Evolutionary conservation across 73 alveolate species (phyloP), one percentile per base, ranked within the genome.

Genomic region (Paramecium pentaurelia): DNA sequence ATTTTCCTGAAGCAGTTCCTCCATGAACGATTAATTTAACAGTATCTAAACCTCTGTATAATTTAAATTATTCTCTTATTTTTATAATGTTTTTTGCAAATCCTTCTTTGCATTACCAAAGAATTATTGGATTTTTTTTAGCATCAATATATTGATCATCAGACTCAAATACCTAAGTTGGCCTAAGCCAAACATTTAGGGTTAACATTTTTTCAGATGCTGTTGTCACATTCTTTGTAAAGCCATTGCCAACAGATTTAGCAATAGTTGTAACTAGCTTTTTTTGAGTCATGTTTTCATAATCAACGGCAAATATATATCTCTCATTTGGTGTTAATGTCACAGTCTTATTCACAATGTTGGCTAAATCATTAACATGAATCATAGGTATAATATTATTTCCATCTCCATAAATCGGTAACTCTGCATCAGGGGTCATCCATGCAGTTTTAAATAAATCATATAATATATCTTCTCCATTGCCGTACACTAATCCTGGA

Each of bases 41-140:
- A 11, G 96, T 94, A 77, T 95, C 95, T 73, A 95, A 51, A 49
- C 97, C 97, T 68, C 97, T 77, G 80, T 95, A 95, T 84, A 95
- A 88, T 75, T 95, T 95, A 83, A 95, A 95, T 93, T 95, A 93
- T 71, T 88, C 92, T 68, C 97, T 95, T 6, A 95, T 84, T 93
- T 93, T 93, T 45, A 93, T 91, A 58, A 95, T 86, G 88, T 95
- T 93, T 85, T 95, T 95, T 38, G 97, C 93, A 38, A 95, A 89
- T 11, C 96, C 97, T 54, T 93, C 93, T 77, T 95, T 95, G 64
- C 96, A 95, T 83, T 93, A 92, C 97, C 97, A 95, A 45, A 86
- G 54, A 38, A 95, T 80, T 27, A 80, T 80, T n/a, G 91, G 91
- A 22, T 80, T 80, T 22, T 80, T 80, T 38, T 80, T 80, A 7